phyloP scores from a whole-genome alignment of 2,329 filamentous ascomycete genomes.

The Hymenoscyphus infarciens region DNA sequence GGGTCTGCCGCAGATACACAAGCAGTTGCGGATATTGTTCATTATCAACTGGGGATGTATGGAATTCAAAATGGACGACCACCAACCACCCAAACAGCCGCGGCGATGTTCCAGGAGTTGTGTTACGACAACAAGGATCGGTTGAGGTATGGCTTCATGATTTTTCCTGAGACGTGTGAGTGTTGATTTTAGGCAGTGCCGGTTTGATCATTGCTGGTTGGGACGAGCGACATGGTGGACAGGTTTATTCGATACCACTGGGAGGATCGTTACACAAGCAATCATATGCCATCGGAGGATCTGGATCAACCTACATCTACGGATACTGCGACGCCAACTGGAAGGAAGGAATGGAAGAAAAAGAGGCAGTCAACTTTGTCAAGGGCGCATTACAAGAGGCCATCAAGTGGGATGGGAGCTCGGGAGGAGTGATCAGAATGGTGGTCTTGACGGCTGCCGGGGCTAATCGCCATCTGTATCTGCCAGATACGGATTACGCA shows the following conservation, averaged over 20 bases:
- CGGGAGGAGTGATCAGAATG: constrained; percentile 96
- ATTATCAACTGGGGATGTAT: constrained; percentile 93
- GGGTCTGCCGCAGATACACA: constrained; percentile 97
- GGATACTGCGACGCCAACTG: constrained; percentile 97
- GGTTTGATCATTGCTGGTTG: constrained; percentile 59
- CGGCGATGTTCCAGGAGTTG: constrained; percentile 94
- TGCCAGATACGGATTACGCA: constrained; percentile 83
- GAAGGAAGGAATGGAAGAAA: constrained; percentile 90
- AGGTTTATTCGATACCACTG: constrained; percentile 95
- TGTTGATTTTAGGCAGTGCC: constrained; percentile 23
- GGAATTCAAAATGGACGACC: constrained; percentile 83
- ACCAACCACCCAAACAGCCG: constrained; percentile 91
- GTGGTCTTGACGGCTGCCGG: constrained; percentile 90
- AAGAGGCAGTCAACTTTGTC: constrained; percentile 87
- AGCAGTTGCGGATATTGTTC: constrained; percentile 95
- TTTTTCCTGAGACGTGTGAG: background rate
- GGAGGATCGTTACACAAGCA: constrained; percentile 98
- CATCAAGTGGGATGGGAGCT: constrained; percentile 99
- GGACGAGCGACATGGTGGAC: constrained; percentile 90
- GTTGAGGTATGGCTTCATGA: constrained; percentile 63
- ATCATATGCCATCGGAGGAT: constrained; percentile 90
- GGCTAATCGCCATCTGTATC: constrained; percentile 88
- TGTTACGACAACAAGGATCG: constrained; percentile 97
- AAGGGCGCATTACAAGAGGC: constrained; percentile 88
- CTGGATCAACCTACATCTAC: constrained; percentile 98